A percentile compares a stretch with the other conserved stretches of the same genome.
These are phyloP conservation scores for Plasmodium ovale DNA, from an alignment of 169 alveolate genomes.

Conservation along the genomic window DNA sequence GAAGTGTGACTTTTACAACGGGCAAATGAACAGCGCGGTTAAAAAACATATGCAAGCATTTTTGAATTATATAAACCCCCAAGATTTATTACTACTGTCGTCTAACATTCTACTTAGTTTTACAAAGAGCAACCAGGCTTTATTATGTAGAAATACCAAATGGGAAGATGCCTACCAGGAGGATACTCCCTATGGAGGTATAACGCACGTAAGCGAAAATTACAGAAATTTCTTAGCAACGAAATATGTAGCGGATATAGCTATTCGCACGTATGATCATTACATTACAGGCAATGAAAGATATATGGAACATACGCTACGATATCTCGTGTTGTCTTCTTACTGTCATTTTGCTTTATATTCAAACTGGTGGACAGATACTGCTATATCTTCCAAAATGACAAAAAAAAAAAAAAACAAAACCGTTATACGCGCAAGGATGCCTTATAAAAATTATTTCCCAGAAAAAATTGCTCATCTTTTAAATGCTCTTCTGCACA, in stretches of 20 bases:
- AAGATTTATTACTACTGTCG: background rate
- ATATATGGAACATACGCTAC: background rate
- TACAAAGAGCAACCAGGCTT: conserved; percentile 1
- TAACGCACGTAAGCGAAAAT: background rate
- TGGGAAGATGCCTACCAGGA: too few relatives aligned
- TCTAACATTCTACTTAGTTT: conserved; percentile 36
- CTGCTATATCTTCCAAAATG: conserved; percentile 15
- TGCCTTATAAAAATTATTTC: conserved; percentile 40
- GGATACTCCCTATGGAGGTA: background rate
- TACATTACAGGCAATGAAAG: conserved; percentile 5
- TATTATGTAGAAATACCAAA: background rate
- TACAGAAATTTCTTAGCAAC: conserved; percentile 28
- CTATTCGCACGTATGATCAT: conserved; percentile 36
- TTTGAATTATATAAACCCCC: conserved; percentile 5
- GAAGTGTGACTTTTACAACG: conserved; percentile 3
- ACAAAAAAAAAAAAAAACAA: conserved; percentile 36
- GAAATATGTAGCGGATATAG: conserved; percentile 5
- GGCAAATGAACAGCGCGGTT: conserved; percentile 7
- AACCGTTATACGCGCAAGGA: conserved; percentile 10
- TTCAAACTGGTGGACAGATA: conserved; percentile 68
- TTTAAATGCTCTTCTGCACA: conserved; percentile 3
- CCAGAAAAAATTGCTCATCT: conserved; percentile 38
- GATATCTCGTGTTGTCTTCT: conserved; percentile 16
- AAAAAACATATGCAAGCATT: conserved; percentile 32
- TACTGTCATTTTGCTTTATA: conserved; percentile 44